phyloP scores from a whole-genome alignment of 805 yeast genomes.

The Peterozyma toletana region DNA sequence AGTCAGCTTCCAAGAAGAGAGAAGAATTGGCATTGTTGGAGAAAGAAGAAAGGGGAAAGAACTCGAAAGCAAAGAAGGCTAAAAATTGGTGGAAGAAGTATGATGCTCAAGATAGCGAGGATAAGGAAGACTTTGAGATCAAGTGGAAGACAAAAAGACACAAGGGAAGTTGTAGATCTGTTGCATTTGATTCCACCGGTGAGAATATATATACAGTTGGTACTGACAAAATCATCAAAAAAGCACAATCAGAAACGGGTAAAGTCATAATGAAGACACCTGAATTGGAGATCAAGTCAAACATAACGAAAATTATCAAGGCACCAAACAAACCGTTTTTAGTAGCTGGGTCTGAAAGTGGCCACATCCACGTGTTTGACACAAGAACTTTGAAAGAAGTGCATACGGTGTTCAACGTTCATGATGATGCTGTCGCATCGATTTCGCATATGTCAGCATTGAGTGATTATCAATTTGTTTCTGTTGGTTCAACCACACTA shows the following conservation, averaged over 20 bases:
- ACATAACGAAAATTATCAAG: slow-evolving; percentile 35
- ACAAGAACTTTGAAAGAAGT: slow-evolving; percentile 43
- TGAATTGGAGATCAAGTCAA: slow-evolving; percentile 5
- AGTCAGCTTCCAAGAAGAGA: slow-evolving; percentile 17
- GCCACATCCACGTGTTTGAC: slow-evolving; percentile 58
- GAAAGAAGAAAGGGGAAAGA: slow-evolving; percentile 14
- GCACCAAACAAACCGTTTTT: slow-evolving; percentile 42
- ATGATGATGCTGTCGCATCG: slow-evolving; percentile 73
- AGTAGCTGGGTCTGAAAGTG: slow-evolving; percentile 62
- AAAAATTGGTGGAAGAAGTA: not conserved
- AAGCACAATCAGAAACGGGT: slow-evolving; percentile 66
- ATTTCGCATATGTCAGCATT: slow-evolving; percentile 63
- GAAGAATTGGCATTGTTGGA: slow-evolving; percentile 17
- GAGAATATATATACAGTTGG: slow-evolving; percentile 63
- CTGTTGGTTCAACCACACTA: slow-evolving; percentile 78
- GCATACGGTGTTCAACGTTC: slow-evolving; percentile 46
- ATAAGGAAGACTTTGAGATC: slow-evolving; percentile 24
- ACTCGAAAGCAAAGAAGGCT: not conserved
- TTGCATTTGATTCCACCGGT: slow-evolving; percentile 60
- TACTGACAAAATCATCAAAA: slow-evolving; percentile 71
- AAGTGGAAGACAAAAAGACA: slow-evolving; percentile 87
- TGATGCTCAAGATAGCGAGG: slow-evolving; percentile 15
- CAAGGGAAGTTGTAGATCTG: slow-evolving; percentile 77
- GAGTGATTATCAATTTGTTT: slow-evolving; percentile 72
- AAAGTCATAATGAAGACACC: slow-evolving; percentile 55